These are phyloP conservation scores for Cladosporium phlei DNA, from an alignment of 2,329 filamentous ascomycete genomes.

Conservation along the genomic window DNA sequence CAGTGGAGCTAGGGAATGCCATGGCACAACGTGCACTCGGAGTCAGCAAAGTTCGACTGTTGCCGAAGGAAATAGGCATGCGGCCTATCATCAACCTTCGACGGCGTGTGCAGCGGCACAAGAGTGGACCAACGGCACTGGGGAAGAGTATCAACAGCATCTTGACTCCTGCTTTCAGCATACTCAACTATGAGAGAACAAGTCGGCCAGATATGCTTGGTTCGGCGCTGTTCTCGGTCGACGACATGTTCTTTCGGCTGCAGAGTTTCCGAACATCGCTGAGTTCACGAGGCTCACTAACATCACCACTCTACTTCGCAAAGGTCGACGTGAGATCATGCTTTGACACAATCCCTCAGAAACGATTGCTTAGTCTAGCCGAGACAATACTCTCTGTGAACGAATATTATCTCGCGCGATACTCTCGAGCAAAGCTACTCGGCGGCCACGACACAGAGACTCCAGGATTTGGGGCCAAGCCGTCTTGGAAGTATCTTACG, in stretches of 20 bases:
- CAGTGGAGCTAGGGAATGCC: conserved; percentile 51
- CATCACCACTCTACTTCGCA: conserved; percentile 67
- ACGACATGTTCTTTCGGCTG: conserved; percentile 71
- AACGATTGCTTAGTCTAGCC: conserved; percentile 64
- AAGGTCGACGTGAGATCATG: conserved; percentile 90
- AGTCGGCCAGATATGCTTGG: conserved; percentile 58
- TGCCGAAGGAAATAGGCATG: conserved; percentile 74
- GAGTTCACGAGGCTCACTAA: conserved; percentile 27
- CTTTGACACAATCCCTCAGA: conserved; percentile 92
- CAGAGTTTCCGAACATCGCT: conserved; percentile 61
- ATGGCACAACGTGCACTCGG: conserved; percentile 63
- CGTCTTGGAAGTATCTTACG: conserved; percentile 38
- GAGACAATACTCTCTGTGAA: conserved; percentile 51
- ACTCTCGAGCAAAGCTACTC: conserved; percentile 63
- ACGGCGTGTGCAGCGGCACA: conserved; percentile 52
- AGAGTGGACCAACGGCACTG: conserved; percentile 52
- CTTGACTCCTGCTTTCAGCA: conserved; percentile 67
- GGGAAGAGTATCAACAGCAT: conserved; percentile 65
- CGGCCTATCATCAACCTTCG: conserved; percentile 85
- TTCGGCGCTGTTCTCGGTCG: conserved; percentile 73
- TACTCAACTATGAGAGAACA: conserved; percentile 70
- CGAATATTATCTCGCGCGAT: conserved; percentile 66
- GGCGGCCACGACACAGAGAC: conserved; percentile 32
- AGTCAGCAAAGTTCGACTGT: conserved; percentile 70
- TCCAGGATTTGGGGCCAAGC: conserved; percentile 31